Percentiles rank a stretch among this genome's conserved stretches.
Evolutionary conservation across 495 filamentous ascomycete species (phyloP).

Genomic region (Sabuloglossum arenarium): DNA sequence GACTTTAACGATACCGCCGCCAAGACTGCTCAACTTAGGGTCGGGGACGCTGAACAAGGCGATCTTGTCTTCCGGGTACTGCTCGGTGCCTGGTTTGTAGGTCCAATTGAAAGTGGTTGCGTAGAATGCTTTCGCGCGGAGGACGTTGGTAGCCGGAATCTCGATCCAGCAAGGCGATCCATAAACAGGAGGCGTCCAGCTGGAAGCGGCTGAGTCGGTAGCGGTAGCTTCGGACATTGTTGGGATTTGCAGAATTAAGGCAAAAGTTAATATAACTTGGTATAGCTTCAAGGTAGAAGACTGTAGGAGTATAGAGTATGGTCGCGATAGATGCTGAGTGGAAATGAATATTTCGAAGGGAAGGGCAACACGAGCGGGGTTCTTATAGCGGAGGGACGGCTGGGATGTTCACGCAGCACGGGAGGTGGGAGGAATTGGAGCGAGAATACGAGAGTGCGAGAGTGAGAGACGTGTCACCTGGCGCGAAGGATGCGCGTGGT

Average conservation of each 20-base stretch:
- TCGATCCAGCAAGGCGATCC: constrained; percentile 4
- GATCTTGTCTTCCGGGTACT: background rate
- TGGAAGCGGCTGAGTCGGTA: background rate
- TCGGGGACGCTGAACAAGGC: constrained; percentile 4
- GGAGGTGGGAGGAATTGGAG: too few relatives aligned
- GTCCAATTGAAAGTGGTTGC: background rate
- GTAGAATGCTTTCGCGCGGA: constrained; percentile 1
- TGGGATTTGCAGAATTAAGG: too few relatives aligned
- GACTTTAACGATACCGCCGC: background rate
- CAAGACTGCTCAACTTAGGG: background rate
- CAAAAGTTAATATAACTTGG: too few relatives aligned
- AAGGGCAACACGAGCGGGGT: too few relatives aligned
- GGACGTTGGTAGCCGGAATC: constrained; percentile 1
- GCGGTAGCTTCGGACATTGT: background rate
- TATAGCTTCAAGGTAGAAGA: background rate
- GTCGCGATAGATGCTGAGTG: too few relatives aligned
- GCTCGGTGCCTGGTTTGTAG: background rate
- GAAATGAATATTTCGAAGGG: too few relatives aligned
- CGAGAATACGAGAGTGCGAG: background rate
- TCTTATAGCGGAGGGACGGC: background rate
- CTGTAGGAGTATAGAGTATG: too few relatives aligned
- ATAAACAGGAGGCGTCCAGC: background rate
- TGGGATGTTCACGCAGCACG: background rate
- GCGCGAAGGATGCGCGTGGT: background rate
- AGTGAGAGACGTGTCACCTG: background rate